Base-by-base conservation (phyloP, 768 basidiomycete species). In the Boletus eberwhitei region DNA sequence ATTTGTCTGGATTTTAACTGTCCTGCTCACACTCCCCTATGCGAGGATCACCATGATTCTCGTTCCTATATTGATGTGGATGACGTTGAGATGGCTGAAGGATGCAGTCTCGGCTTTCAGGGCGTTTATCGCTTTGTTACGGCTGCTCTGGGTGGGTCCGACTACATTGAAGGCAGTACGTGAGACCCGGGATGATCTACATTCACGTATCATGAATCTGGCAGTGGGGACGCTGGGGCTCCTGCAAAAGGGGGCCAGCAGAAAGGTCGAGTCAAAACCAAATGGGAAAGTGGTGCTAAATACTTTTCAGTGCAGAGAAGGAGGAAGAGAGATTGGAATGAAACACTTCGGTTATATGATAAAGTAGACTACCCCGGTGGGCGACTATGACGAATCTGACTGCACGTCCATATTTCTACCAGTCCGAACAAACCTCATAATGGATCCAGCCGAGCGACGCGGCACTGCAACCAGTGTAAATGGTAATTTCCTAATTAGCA, bases 281-380 rank as follows among this genome's bases (percentile, higher is more conserved):
- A 66, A 8, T 90, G 89, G 90, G 87, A 87, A 57, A 85, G 86
- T 55, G 76, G 78, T 29, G 74, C 82, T 37, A 79, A 83, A 60
- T 93, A 93, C 64, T 93, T 93, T 65, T 93, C 90, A 19, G 75
- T 93, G 53, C 80, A 79, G 54, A 74, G 90, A 57, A 73, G 91
- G 63, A 75, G 90, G 59, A 93, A 93, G 71, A 80, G 90, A 59
- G 92, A 93, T 62, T 93, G 92, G 91, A 91, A 91, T 60, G 91
- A 93, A 72, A 90, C 86, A 5, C 71, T 93, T 43, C 76, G 90
- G 44, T 70, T 90, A 51, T 92, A 91, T 59, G 90, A 93, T 59
- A 78, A 88, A 57, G 86, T 90, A 17, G 90, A 92, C 68, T 93
- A 90, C 64, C 88, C 88, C 0, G 79, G 79, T 14, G 85, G 85